These are phyloP conservation scores for Sporothrix brunneoviolacea DNA, from an alignment of 2,329 filamentous ascomycete genomes.

Conservation along the genomic window DNA sequence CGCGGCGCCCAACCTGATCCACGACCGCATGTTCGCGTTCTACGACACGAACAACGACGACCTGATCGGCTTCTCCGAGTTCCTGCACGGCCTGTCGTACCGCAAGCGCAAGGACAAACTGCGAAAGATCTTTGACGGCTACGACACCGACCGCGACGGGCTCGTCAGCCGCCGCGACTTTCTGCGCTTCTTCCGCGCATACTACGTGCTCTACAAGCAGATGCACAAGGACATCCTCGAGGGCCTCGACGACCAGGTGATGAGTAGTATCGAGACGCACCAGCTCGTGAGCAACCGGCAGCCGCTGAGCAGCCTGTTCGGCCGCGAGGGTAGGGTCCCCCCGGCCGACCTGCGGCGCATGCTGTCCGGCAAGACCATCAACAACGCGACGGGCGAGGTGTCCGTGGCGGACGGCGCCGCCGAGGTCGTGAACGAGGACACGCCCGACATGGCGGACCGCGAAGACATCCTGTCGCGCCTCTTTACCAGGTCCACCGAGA, in stretches of 20 bases:
- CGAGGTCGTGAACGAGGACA: conserved; percentile 53
- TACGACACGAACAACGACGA: conserved; percentile 89
- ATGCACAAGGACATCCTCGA: conserved; percentile 79
- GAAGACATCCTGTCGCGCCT: conserved; percentile 26
- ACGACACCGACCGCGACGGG: conserved; percentile 84
- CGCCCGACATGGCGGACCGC: conserved; percentile 38
- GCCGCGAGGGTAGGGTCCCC: conserved; percentile 63
- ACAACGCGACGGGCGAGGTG: conserved; percentile 53
- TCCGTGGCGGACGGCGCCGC: conserved; percentile 52
- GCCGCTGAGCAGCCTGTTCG: conserved; percentile 68
- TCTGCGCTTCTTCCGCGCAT: conserved; percentile 82
- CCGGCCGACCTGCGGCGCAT: conserved; percentile 52
- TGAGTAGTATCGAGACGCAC: conserved; percentile 67
- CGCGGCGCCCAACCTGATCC: conserved; percentile 78
- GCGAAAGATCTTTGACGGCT: conserved; percentile 56
- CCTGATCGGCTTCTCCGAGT: conserved; percentile 87
- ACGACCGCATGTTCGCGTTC: conserved; percentile 93
- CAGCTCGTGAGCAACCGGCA: conserved; percentile 70
- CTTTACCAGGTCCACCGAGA: conserved; percentile 30
- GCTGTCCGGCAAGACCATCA: conserved; percentile 61
- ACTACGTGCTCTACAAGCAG: conserved; percentile 85
- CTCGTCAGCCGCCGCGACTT: conserved; percentile 83
- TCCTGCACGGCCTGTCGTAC: conserved; percentile 73
- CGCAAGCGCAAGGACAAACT: conserved; percentile 37
- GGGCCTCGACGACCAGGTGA: conserved; percentile 68